A percentile compares a stretch with the other conserved stretches of the same genome.
These are phyloP conservation scores for Trichoderma endophyticum DNA, from an alignment of 2,329 filamentous ascomycete genomes.

Conservation along the genomic window DNA sequence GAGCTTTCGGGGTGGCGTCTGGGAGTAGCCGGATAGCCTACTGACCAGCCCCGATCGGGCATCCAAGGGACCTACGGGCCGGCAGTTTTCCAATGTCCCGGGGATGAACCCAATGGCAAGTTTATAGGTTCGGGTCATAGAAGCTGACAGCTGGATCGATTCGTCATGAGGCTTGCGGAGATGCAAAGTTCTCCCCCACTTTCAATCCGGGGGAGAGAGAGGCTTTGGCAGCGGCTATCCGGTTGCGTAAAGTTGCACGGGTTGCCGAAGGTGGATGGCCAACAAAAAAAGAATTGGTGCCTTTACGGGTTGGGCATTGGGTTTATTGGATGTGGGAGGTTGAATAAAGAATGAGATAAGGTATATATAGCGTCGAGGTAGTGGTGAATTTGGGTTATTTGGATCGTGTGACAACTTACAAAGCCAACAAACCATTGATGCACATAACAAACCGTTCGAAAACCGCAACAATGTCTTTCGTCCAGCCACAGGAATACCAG, in stretches of 20 bases:
- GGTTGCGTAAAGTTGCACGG: neutral
- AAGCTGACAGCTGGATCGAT: neutral
- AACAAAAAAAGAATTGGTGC: neutral
- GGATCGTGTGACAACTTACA: neutral
- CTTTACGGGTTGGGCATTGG: neutral
- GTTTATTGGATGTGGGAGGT: neutral
- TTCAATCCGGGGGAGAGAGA: neutral
- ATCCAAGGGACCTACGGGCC: neutral
- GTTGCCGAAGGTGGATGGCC: neutral
- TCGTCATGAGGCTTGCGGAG: neutral
- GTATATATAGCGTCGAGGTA: neutral
- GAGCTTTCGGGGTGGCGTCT: neutral
- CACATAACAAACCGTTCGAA: neutral
- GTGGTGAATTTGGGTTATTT: neutral
- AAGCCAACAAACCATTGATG: neutral
- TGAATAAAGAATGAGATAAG: neutral
- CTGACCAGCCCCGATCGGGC: neutral
- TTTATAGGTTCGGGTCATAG: neutral
- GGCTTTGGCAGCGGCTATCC: neutral
- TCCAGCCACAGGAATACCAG: neutral
- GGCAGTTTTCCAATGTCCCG: neutral
- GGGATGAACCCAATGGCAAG: neutral
- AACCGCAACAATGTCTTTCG: neutral
- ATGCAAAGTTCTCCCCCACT: neutral
- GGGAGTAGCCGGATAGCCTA: conserved; percentile 16